phyloP scores from a whole-genome alignment of 2,329 filamentous ascomycete species.

The Colletotrichum truncatum region DNA sequence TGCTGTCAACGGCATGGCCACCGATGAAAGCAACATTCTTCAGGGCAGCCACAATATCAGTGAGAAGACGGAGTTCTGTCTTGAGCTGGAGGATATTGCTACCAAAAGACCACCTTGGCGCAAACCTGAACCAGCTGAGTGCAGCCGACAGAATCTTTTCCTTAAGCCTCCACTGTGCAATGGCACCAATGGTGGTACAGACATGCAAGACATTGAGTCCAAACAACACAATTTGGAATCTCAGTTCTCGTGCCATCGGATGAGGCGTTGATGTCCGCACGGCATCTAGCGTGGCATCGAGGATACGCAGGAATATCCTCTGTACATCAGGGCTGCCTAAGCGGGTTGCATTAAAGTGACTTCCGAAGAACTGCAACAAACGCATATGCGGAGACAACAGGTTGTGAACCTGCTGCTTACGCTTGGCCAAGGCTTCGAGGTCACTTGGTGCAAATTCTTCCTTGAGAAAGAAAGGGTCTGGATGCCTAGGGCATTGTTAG shows the following conservation, averaged over 20 bases:
- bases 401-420: constrained; percentile 83
- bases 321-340: constrained; percentile 85
- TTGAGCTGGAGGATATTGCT: constrained; percentile 94
- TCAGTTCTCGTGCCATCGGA: constrained; percentile 89
- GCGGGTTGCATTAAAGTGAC: constrained; percentile 94
- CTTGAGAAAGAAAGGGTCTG: constrained; percentile 89
- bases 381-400: constrained; percentile 87
- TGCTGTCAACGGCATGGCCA: constrained; percentile 57
- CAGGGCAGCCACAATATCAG: constrained; percentile 76
- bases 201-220: constrained; percentile 80
- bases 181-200: constrained; percentile 70
- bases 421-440: constrained; percentile 75
- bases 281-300: constrained; percentile 81
- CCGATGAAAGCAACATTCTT: constrained; percentile 71
- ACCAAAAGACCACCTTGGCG: constrained; percentile 93
- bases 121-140: constrained; percentile 85
- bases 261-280: constrained; percentile 78
- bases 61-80: constrained; percentile 85
- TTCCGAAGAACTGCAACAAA: constrained; percentile 87
- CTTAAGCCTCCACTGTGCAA: constrained; percentile 83
- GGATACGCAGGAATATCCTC: constrained; percentile 81
- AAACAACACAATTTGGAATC: constrained; percentile 88
- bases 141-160: constrained; percentile 88
- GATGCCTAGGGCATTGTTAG: constrained; percentile 60
- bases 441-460: constrained; percentile 95